Evolutionary conservation across 345 rosid species (phyloP).

Genomic region (Eutrema yunnanense): DNA sequence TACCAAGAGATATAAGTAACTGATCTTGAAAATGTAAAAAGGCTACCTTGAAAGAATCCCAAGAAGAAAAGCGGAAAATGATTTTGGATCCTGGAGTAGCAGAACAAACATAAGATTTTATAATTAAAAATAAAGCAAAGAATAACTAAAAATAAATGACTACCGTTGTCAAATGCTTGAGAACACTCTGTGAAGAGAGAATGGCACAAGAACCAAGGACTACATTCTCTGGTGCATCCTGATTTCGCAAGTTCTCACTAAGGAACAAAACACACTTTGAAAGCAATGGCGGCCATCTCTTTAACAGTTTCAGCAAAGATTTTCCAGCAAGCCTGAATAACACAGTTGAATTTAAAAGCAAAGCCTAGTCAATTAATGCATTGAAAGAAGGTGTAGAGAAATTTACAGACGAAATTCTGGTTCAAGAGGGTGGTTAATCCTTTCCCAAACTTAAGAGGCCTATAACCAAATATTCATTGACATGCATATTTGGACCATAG

Average conservation of each 20-base stretch:
- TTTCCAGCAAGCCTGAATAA: conserved; percentile 85
- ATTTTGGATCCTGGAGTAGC: conserved; percentile 67
- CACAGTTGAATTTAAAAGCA: conserved; percentile 20
- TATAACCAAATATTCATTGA: background rate
- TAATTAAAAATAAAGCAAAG: conserved; percentile 11
- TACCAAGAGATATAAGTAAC: background rate
- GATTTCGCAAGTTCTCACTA: conserved; percentile 56
- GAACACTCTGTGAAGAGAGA: conserved; percentile 87
- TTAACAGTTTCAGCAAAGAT: conserved; percentile 77
- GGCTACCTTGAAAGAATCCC: conserved; percentile 87
- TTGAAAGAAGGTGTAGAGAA: conserved; percentile 10
- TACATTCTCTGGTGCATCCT: conserved; percentile 60
- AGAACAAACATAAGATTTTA: conserved; percentile 28
- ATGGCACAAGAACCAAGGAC: conserved; percentile 93
- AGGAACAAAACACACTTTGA: conserved; percentile 81
- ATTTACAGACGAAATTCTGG: background rate
- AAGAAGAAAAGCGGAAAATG: conserved; percentile 72
- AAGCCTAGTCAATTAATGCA: background rate
- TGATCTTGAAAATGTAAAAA: conserved; percentile 2
- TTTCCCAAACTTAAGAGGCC: background rate
- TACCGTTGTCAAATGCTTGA: conserved; percentile 92
- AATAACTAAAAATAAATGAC: conserved; percentile 21
- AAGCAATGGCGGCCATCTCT: conserved; percentile 92
- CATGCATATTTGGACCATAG: conserved; percentile 4
- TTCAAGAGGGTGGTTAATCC: background rate